These are phyloP conservation scores for Strobilomyces confusus DNA, from an alignment of 768 basidiomycete genomes.

Conservation along the genomic window DNA sequence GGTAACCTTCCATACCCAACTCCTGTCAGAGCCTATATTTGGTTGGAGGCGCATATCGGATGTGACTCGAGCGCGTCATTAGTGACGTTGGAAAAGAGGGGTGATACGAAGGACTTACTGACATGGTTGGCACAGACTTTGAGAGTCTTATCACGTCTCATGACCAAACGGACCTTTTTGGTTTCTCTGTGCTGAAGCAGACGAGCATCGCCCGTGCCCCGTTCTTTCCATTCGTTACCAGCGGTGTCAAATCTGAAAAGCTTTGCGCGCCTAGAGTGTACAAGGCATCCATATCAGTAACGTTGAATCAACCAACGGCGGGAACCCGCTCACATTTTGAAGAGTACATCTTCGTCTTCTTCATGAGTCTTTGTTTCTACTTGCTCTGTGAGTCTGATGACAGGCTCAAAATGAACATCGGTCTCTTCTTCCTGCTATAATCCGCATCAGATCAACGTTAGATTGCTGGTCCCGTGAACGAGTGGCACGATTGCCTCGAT, in stretches of 20 bases:
- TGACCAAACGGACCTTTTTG: slow-evolving; percentile 92
- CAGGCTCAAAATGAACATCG: slow-evolving; percentile 93
- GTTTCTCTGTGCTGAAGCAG: slow-evolving; percentile 86
- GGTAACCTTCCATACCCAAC: slow-evolving; percentile 98
- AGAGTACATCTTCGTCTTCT: slow-evolving; percentile 87
- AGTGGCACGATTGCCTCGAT: slow-evolving; percentile 31
- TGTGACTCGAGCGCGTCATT: slow-evolving; percentile 51
- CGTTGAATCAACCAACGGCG: background rate
- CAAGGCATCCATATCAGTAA: slow-evolving; percentile 12
- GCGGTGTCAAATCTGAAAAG: slow-evolving; percentile 87
- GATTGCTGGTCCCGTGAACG: slow-evolving; percentile 19
- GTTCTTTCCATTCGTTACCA: slow-evolving; percentile 93
- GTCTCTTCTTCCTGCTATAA: slow-evolving; percentile 61
- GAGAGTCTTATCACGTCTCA: slow-evolving; percentile 99
- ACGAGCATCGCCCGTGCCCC: slow-evolving; percentile 94
- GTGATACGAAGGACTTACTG: slow-evolving; percentile 47
- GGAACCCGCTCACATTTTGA: slow-evolving; percentile 80
- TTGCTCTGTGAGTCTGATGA: slow-evolving; percentile 93
- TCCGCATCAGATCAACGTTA: slow-evolving; percentile 25
- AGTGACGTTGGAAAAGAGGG: background rate
- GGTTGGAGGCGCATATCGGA: slow-evolving; percentile 92
- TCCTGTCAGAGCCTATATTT: slow-evolving; percentile 97
- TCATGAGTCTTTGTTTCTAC: slow-evolving; percentile 94
- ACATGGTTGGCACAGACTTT: slow-evolving; percentile 99
- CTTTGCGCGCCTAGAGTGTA: slow-evolving; percentile 81